Conservation (phyloP, 2,329 filamentous ascomycete species). For the Phaeosphaeriaceae sp. region DNA sequence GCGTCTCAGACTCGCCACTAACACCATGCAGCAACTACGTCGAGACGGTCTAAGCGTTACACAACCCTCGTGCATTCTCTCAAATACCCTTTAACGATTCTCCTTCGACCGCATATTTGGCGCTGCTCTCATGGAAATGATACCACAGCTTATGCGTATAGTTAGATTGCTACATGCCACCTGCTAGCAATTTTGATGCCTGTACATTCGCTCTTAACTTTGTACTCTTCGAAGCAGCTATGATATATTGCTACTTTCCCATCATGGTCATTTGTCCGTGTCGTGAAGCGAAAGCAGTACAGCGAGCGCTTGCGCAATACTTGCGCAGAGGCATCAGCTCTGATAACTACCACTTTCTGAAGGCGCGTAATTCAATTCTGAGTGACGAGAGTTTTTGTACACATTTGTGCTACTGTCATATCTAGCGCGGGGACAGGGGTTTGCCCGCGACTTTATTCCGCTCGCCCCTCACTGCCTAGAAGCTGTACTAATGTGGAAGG, state of each 20-base stretch:
- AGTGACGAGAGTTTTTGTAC: neutral
- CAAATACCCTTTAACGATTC: conserved; percentile 5
- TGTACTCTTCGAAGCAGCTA: neutral
- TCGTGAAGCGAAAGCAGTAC: neutral
- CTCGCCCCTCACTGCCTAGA: neutral
- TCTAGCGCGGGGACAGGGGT: neutral
- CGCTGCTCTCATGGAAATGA: conserved; percentile 12
- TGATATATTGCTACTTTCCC: neutral
- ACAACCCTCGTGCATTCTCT: neutral
- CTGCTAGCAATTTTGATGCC: neutral
- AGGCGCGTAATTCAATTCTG: neutral
- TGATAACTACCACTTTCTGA: neutral
- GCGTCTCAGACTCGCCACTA: neutral
- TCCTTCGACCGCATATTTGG: conserved; percentile 1
- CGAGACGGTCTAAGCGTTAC: conserved; percentile 38
- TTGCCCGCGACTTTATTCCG: neutral
- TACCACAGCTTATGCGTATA: conserved; percentile 18
- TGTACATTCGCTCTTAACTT: neutral
- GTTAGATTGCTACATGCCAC: conserved; percentile 11
- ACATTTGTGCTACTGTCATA: neutral
- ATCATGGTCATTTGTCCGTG: neutral
- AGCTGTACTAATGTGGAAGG: conserved; percentile 4
- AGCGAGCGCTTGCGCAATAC: neutral
- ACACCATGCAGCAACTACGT: conserved; percentile 48
- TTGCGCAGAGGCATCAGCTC: neutral